Conservation (phyloP, 495 filamentous ascomycete genomes). For the Daldinia childiae region DNA sequence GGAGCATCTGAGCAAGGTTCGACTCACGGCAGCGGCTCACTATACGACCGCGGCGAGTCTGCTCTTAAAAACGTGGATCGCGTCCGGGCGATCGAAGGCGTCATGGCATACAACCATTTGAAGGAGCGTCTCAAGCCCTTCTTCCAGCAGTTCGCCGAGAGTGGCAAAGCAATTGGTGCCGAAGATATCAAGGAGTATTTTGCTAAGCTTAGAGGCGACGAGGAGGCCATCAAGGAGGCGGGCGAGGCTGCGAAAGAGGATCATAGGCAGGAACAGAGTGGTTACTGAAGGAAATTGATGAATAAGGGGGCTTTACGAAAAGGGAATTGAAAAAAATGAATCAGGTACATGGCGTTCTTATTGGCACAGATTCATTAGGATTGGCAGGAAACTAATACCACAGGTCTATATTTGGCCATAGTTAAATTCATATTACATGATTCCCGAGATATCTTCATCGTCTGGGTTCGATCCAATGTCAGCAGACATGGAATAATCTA, state of each 20-base stretch:
- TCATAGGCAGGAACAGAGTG: slow-evolving; percentile 67
- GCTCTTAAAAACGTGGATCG: slow-evolving; percentile 90
- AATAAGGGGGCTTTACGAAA: neutral
- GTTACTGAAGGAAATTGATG: slow-evolving; percentile 51
- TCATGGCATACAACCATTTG: slow-evolving; percentile 95
- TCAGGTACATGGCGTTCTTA: neutral
- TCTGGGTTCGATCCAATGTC: neutral
- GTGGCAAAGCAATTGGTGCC: slow-evolving; percentile 81
- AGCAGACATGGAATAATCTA: neutral
- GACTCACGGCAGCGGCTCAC: slow-evolving; percentile 67
- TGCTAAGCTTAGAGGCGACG: slow-evolving; percentile 90
- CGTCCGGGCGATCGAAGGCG: slow-evolving; percentile 92
- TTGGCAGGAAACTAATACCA: slow-evolving; percentile 21
- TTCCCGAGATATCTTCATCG: slow-evolving; percentile 4
- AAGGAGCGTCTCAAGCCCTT: slow-evolving; percentile 95
- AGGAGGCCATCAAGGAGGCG: slow-evolving; percentile 61
- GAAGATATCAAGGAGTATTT: slow-evolving; percentile 98
- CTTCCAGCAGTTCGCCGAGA: slow-evolving; percentile 91
- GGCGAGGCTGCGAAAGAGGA: slow-evolving; percentile 57
- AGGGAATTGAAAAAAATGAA: neutral
- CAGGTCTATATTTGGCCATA: slow-evolving; percentile 22
- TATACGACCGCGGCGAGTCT: slow-evolving; percentile 89
- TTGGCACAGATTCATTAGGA: neutral
- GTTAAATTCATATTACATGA: slow-evolving; percentile 12
- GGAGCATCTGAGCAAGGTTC: slow-evolving; percentile 54